Conservation (phyloP, 805 yeast genomes). For the Jamesozyma rosinii region DNA sequence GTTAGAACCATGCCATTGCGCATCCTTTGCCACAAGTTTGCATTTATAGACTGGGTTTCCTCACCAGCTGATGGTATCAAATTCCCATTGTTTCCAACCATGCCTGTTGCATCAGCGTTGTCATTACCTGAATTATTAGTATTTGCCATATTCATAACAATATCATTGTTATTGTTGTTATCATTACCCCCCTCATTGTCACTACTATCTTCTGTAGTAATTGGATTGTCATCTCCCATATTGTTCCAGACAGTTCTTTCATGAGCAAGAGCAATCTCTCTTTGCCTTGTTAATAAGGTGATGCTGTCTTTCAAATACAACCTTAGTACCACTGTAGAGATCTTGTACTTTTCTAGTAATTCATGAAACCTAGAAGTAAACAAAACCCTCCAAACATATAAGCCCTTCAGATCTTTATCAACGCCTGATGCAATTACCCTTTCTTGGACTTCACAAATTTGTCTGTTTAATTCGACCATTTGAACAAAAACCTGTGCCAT, state of each 20-base stretch:
- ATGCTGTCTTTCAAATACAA: conserved; percentile 28
- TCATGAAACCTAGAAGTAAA: conserved; percentile 23
- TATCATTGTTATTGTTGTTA: background rate
- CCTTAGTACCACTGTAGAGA: conserved; percentile 27
- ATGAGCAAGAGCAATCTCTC: conserved; percentile 25
- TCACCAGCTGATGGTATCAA: background rate
- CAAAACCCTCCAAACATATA: conserved; percentile 23
- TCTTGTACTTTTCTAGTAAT: conserved; percentile 22
- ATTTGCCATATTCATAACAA: background rate
- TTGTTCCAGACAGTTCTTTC: conserved; percentile 17
- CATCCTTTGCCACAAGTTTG: background rate
- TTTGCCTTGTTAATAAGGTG: conserved; percentile 27
- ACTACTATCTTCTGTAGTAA: background rate
- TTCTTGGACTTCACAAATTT: conserved; percentile 20
- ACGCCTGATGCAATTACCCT: conserved; percentile 15
- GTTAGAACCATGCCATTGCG: background rate
- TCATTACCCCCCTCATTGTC: background rate
- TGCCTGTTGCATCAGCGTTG: background rate
- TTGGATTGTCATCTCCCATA: conserved; percentile 5
- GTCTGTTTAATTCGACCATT: conserved; percentile 28
- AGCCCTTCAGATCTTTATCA: conserved; percentile 20
- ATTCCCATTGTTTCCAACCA: background rate
- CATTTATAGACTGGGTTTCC: background rate
- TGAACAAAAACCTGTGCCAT: conserved; percentile 28
- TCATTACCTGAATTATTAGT: background rate